Evolutionary conservation across 73 alveolate species (phyloP).

Genomic region (Paramecium pentaurelia): DNA sequence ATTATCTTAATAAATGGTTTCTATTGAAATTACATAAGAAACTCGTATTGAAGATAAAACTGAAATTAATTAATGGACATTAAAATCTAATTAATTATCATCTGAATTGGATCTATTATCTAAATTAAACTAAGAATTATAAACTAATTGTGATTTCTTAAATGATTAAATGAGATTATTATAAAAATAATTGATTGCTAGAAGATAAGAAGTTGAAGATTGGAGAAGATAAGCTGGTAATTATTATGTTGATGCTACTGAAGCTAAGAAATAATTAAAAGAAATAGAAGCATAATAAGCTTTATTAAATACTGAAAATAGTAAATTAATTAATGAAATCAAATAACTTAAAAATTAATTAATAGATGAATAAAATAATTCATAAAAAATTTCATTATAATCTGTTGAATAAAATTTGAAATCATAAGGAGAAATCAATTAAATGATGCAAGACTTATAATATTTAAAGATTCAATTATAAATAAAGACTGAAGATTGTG

Average conservation of each 20-base stretch:
- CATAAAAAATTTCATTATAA: not conserved
- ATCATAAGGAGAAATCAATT: not conserved
- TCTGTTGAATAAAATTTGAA: not conserved
- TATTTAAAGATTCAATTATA: not conserved
- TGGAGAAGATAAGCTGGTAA: conserved; percentile 48
- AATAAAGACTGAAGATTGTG: not conserved
- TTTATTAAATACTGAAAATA: not conserved
- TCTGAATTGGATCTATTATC: not conserved
- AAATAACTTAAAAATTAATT: not conserved
- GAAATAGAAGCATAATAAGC: not conserved
- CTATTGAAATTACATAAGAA: conserved; percentile 1
- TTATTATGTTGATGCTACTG: conserved; percentile 37
- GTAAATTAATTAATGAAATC: not conserved
- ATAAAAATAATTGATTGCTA: not conserved
- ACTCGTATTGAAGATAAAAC: not conserved
- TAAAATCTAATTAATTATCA: not conserved
- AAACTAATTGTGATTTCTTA: conserved; percentile 28
- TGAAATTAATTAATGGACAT: not conserved
- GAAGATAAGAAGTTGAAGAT: conserved; percentile 52
- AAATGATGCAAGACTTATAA: not conserved
- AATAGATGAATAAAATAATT: not conserved
- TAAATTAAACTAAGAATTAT: not conserved
- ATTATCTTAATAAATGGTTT: not conserved
- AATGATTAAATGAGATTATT: not conserved
- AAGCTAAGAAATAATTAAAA: not conserved